phyloP scores from a whole-genome alignment of 345 rosid genomes.

The Passiflora organensis region DNA sequence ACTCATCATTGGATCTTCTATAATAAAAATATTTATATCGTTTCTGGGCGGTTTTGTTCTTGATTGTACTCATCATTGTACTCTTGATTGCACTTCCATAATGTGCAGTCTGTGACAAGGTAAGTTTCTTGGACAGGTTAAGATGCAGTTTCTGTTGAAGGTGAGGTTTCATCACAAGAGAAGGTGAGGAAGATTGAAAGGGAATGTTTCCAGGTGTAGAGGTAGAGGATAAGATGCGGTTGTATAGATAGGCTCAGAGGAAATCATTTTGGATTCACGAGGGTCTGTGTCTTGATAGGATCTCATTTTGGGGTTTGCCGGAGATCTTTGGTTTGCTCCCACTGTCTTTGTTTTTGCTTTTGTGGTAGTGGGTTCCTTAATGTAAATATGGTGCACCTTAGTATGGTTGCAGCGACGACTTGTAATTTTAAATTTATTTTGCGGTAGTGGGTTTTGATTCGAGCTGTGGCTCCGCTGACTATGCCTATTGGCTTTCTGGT shows the following conservation, averaged over 20 bases:
- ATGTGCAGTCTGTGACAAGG: neutral
- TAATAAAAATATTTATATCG: neutral
- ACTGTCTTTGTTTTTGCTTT: slow-evolving; percentile 15
- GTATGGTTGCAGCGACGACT: too few relatives aligned
- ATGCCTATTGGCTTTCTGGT: too few relatives aligned
- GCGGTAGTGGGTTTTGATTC: neutral
- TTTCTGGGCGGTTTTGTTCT: neutral
- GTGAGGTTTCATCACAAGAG: slow-evolving; percentile 72
- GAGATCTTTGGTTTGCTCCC: slow-evolving; percentile 40
- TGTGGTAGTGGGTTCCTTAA: too few relatives aligned
- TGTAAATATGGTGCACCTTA: too few relatives aligned
- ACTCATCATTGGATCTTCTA: too few relatives aligned
- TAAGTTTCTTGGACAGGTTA: slow-evolving; percentile 47
- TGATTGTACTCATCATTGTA: too few relatives aligned
- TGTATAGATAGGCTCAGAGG: neutral
- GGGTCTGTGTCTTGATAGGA: slow-evolving; percentile 9
- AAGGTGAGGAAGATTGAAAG: slow-evolving; percentile 33
- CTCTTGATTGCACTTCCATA: slow-evolving; percentile 1
- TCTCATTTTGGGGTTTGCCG: slow-evolving; percentile 52
- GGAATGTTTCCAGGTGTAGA: neutral
- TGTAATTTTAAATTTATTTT: too few relatives aligned
- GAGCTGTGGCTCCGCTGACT: neutral
- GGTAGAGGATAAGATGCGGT: slow-evolving; percentile 3
- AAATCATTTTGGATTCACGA: slow-evolving; percentile 3
- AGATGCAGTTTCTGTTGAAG: slow-evolving; percentile 71